Base-by-base conservation (phyloP, 2,329 filamentous ascomycete genomes). In the Epichloe sp. region DNA sequence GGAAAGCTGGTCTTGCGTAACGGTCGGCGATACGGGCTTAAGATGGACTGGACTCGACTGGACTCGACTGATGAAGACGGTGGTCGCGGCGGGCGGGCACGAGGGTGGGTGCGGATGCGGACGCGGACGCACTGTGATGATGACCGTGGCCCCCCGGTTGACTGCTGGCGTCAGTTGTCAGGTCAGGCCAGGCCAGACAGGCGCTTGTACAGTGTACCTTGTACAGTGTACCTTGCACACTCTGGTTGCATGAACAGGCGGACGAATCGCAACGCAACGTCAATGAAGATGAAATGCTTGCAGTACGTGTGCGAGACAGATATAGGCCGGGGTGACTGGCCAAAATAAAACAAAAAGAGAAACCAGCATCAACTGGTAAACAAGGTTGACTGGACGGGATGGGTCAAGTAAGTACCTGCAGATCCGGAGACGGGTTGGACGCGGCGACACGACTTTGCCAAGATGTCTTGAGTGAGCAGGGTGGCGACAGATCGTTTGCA, bases 371-470 rank as follows among this genome's bases (percentile, higher is more conserved):
- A 14, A 41, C 19, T 46, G 47, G 47, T 17, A 15, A 38, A 23
- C 26, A 42, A 21, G 48, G 17, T 34, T 44, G 40, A 44, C 21
- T 46, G 31, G 49, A 48, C 40, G 44, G 43, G 48, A 52, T 47
- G 54, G 52, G 53, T 38, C 42, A 44, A 55, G 53, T 58, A 53
- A 55, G 53, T 58, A 53, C 57, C 56, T 59, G 56, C 57, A 58
- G 56, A 55, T 58, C 55, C 56, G 49, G 52, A 46, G 50, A 51
- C 53, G 54, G 50, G 4, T 52, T 40, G 45, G 44, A 52, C 50
- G 38, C 38, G 49, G 26, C 34, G 36, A 45, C 41, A 45, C 42
- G 48, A 31, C 41, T 40, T 21, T 44, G 48, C 42, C 36, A 46
- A 47, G 51, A 42, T 41, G 50, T 34, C 37, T 40, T 31, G 38